A percentile compares a stretch with the other conserved stretches of the same genome.
These are phyloP conservation scores for Deinandra increscens DNA, from an alignment of 129 eudicot species.

Conservation along the genomic window DNA sequence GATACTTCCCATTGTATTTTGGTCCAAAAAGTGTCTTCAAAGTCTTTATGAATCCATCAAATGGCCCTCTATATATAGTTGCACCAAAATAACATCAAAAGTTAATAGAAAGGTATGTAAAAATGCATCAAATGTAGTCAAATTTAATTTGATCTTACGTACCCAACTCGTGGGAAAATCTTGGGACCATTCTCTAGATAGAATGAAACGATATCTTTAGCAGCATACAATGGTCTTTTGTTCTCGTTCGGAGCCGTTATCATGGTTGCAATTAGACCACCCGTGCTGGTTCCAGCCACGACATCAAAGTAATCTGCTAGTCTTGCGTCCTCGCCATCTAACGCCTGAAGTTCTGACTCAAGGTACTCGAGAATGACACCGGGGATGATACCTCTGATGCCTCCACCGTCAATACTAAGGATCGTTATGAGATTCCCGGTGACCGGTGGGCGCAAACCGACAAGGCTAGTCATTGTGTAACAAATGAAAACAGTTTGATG, in stretches of 20 bases:
- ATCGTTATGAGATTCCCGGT: conserved; percentile 37
- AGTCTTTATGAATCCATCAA: conserved; percentile 24
- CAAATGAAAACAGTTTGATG: background rate
- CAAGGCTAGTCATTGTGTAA: conserved; percentile 13
- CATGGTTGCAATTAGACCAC: conserved; percentile 52
- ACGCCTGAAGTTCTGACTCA: no score
- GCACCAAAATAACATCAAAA: conserved; percentile 6
- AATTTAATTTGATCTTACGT: background rate
- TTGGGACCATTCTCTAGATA: conserved; percentile 41
- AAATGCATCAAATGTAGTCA: background rate
- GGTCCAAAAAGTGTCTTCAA: conserved; percentile 35
- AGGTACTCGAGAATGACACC: no score
- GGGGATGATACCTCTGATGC: conserved; percentile 52
- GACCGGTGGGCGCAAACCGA: conserved; percentile 22
- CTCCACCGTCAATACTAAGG: conserved; percentile 60
- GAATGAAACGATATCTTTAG: conserved; percentile 48
- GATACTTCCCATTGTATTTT: conserved; percentile 46
- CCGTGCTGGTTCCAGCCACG: no score
- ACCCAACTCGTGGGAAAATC: conserved; percentile 53
- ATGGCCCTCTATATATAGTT: conserved; percentile 33
- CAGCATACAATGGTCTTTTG: conserved; percentile 51
- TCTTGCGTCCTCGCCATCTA: no score
- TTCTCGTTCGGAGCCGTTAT: conserved; percentile 43
- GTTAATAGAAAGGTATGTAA: background rate
- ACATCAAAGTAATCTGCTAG: no score